Base-by-base conservation (phyloP, 2,329 filamentous ascomycete genomes). In the Sporothrix pseudoabietina region DNA sequence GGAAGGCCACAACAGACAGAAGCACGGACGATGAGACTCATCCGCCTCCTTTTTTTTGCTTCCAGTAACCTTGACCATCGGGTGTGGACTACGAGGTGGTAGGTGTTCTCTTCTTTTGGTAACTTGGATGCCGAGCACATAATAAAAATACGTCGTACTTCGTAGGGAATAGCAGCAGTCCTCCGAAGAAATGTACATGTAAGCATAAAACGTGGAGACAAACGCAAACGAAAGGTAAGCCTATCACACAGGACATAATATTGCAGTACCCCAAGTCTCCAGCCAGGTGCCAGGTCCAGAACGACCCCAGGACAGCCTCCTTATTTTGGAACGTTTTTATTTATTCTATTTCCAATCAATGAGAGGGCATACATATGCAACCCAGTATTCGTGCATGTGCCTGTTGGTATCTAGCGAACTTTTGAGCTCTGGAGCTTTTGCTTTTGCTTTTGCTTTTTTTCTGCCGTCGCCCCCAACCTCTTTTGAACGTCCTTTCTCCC, bases 311-410 rank as follows among this genome's bases (percentile, higher is more conserved):
- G 52, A 14, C 52, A 54, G 52, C 52, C 52, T 54, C 52, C 52
- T 26, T 8, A 54, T 9, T 22, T 16, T 44, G 6, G 41, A 9
- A 10, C 41, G 1, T 44, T 12, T 44, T 6, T 26, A 26, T 26
- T 12, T 14, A 14, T 44, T 49, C 19, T 16, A 49, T 49, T 59
- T 59, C 55, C 55, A 59, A 35, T 59, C 55, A 59, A 39, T 35
- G 55, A 59, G 26, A 59, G 52, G 12, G 19, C 30, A 14, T 59
- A 59, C 35, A 59, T 59, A 59, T 35, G 55, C 55, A 59, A 59
- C 30, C 55, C 30, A n/a, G 30, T 35, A 35, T 59, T 35, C 30
- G 55, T 35, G 30, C 16, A 35, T 59, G 30, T 35, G 55, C 35
- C 52, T 19, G 10, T 59, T 32, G 5, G 4, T 32, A 32, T 30